A percentile compares a stretch with the other conserved stretches of the same genome.
phyloP scores from a whole-genome alignment of 2,329 filamentous ascomycete species.

The Hirsutella thompsonii region DNA sequence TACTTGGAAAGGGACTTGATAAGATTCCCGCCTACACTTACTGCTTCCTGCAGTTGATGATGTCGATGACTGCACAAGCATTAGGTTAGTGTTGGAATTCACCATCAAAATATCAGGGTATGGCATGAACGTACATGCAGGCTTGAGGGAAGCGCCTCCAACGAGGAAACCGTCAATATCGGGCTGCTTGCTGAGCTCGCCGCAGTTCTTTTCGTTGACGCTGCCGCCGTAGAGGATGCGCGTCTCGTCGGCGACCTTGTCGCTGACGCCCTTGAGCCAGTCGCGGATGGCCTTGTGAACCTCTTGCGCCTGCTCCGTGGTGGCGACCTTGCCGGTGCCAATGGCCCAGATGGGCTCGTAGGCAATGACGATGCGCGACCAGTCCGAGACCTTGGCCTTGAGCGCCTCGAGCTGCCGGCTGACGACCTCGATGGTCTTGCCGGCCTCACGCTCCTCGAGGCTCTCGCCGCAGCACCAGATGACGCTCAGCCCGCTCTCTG shows the following conservation, averaged over 20 bases:
- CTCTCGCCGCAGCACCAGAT: slow-evolving; percentile 98
- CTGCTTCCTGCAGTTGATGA: slow-evolving; percentile 41
- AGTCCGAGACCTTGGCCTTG: slow-evolving; percentile 65
- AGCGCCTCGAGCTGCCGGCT: slow-evolving; percentile 77
- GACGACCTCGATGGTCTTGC: slow-evolving; percentile 76
- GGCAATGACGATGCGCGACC: slow-evolving; percentile 89
- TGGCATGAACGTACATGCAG: slow-evolving; percentile 64
- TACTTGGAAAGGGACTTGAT: too few relatives aligned
- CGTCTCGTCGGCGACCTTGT: slow-evolving; percentile 69
- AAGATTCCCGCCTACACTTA: too few relatives aligned
- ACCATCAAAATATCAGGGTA: too few relatives aligned
- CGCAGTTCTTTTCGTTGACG: slow-evolving; percentile 97
- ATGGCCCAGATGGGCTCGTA: slow-evolving; percentile 98
- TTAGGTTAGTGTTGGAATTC: too few relatives aligned
- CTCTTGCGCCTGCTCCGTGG: slow-evolving; percentile 82
- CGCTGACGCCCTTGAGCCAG: slow-evolving; percentile 72
- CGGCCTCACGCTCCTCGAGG: slow-evolving; percentile 78
- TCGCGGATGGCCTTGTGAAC: slow-evolving; percentile 83
- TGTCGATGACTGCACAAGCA: slow-evolving; percentile 35
- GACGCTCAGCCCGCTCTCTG: slow-evolving; percentile 76
- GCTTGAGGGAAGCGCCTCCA: slow-evolving; percentile 92
- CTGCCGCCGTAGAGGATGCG: slow-evolving; percentile 94
- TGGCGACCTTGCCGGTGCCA: slow-evolving; percentile 88
- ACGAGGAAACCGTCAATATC: slow-evolving; percentile 99
- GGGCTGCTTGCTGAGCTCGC: slow-evolving; percentile 76